Base-by-base conservation (phyloP, 768 basidiomycete genomes). In the Myochromella boudieri region DNA sequence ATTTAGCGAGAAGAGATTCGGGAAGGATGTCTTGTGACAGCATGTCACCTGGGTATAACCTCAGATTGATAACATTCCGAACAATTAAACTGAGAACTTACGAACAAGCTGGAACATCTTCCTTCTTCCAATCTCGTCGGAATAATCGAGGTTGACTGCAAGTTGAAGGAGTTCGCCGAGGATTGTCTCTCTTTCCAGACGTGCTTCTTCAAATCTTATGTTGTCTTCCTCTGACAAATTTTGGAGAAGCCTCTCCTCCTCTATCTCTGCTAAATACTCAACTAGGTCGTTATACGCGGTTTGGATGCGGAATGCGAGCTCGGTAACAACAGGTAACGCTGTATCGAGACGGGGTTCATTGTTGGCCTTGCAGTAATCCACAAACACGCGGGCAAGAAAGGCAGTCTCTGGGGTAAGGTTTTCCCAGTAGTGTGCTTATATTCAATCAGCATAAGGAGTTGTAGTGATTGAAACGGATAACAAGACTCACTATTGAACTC, bases 71-170 rank as follows among this genome's bases (percentile, higher is more conserved):
- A 37, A 4, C 21, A 31, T n/a, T 20, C 18, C 28, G 34, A 9
- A 44, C 38, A 21, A 46, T n/a, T n/a, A n/a, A n/a, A n/a, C n/a
- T n/a, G 14, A 24, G 25, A 14, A 82, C 88, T 65, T 51, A 87
- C 92, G 82, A 56, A 95, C 82, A 25, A 95, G 82, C 40, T 80
- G 75, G 58, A 88, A 89, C 85, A 94, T 93, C 66, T 87, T 88
- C 48, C 92, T 69, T 49, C 92, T 69, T 3, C 95, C 95, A 49
- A 87, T 89, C 64, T 97, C 93, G 67, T 98, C 95, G 0, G 84
- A 80, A 57, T 95, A 97, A 64, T 97, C 95, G 21, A 93, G 71
- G 50, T 86, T 79, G 3, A 87, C 75, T 0, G 90, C 89, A 24
- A 95, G 68, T 55, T 76, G 78, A 18, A 97, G 76, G 63, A 97